Base-by-base conservation (phyloP, 176 grass and related monocot genomes). In the Bonia amplexicaulis region DNA sequence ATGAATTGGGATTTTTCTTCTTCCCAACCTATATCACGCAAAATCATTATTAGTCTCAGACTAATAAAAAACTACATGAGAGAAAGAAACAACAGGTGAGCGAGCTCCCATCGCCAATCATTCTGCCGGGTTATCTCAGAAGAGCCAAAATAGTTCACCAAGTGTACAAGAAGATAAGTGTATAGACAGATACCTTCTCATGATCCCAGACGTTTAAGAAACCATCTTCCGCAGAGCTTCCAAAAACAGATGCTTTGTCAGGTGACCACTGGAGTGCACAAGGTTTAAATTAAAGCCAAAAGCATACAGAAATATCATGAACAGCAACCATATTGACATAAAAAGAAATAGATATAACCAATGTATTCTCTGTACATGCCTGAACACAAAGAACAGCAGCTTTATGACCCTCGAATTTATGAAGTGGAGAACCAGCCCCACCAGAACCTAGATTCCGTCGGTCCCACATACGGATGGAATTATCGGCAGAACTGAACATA, bases 381-480 rank as follows among this genome's bases (percentile, higher is more conserved):
- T 96, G 96, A 67, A 95, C 87, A 88, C 91, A 99, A 71, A 99
- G 88, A 92, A 99, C 90, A 84, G 96, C 89, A 87, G 93, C 87
- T 74, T 92, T 93, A 87, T 99, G 96, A 22, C 90, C 90, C 86
- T 96, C 96, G 33, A 99, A 96, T 74, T 99, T 95, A 54, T 94
- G 69, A 82, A 99, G 25, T 7, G 90, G 91, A 49, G 85, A 60
- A 66, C 85, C 85, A 67, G 90, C 84, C 67, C 91, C 90, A 78
- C 75, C 88, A 74, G 90, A 82, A 86, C 85, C 86, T 73, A 99
- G 85, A 79, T 92, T 94, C 26, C 93, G 90, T 46, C 93, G 93
- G 78, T 99, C 96, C 87, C 94, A 99, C 93, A 99, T 90, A 17
- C 88, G 73, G 59, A 99, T 90, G 69, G 96, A 95, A 78, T 84